Percentiles rank a stretch among this genome's conserved stretches.
Conservation (phyloP, 2,329 filamentous ascomycete species). For the Bipolaris zeicola region DNA sequence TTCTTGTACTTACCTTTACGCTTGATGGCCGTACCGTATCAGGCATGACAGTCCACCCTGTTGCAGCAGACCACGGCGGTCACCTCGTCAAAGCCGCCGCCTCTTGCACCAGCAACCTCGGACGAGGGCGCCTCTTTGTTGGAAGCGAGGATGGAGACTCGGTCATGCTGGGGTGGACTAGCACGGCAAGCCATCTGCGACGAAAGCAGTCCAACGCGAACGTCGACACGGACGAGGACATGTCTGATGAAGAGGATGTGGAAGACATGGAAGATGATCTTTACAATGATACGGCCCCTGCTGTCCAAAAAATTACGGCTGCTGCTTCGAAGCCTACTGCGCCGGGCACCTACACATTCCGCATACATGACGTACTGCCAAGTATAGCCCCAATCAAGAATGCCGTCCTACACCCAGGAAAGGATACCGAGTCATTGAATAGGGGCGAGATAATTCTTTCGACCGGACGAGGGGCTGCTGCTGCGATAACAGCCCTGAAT, state of each 20-base stretch:
- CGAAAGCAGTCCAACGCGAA: slow-evolving; percentile 69
- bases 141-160: slow-evolving; percentile 87
- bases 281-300: slow-evolving; percentile 63
- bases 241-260: slow-evolving; percentile 62
- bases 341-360: slow-evolving; percentile 72
- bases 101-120: slow-evolving; percentile 72
- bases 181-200: slow-evolving; percentile 61
- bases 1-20: slow-evolving; percentile 79
- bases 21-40: slow-evolving; percentile 92
- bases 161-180: slow-evolving; percentile 76
- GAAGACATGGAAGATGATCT: slow-evolving; percentile 65
- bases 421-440: slow-evolving; percentile 28
- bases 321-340: slow-evolving; percentile 52
- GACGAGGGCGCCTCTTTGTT: slow-evolving; percentile 74
- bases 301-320: slow-evolving; percentile 49
- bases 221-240: slow-evolving; percentile 56
- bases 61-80: slow-evolving; percentile 68
- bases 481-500: slow-evolving; percentile 76
- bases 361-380: slow-evolving; percentile 74
- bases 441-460: slow-evolving; percentile 61
- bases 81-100: slow-evolving; percentile 64
- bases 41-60: slow-evolving; percentile 73
- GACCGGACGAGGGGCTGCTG: slow-evolving; percentile 68
- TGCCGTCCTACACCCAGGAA: slow-evolving; percentile 65
- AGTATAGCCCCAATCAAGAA: slow-evolving; percentile 82